These are phyloP conservation scores for Microcyclospora pomicola DNA, from an alignment of 2,329 filamentous ascomycete genomes.

Conservation along the genomic window DNA sequence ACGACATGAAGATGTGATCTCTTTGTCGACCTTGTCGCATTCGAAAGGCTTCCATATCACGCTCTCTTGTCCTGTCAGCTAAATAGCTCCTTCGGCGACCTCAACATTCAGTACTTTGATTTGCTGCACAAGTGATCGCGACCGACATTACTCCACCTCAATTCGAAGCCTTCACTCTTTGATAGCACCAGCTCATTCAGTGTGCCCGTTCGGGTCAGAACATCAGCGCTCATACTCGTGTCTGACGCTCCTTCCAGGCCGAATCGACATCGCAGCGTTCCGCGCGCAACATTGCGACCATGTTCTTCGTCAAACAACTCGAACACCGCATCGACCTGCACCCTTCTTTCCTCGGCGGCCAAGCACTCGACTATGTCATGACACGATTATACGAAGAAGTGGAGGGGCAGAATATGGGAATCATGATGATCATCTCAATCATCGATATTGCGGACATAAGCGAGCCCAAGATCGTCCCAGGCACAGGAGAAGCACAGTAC, in stretches of 20 bases:
- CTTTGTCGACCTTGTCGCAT: too few relatives aligned
- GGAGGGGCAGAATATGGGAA: slow-evolving; percentile 87
- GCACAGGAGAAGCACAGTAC: slow-evolving; percentile 85
- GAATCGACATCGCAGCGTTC: not conserved
- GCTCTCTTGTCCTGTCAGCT: too few relatives aligned
- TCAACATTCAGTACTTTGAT: too few relatives aligned
- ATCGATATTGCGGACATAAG: slow-evolving; percentile 95
- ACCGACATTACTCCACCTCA: too few relatives aligned
- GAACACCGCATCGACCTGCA: slow-evolving; percentile 90
- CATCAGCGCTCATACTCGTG: not conserved
- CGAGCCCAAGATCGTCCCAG: slow-evolving; percentile 71
- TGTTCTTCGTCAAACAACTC: slow-evolving; percentile 98
- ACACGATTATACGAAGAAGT: slow-evolving; percentile 83
- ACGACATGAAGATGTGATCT: too few relatives aligned
- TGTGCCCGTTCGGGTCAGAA: not conserved
- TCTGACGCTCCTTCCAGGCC: not conserved
- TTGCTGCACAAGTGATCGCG: too few relatives aligned
- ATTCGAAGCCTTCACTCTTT: too few relatives aligned
- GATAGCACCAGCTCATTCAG: too few relatives aligned
- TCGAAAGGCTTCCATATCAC: too few relatives aligned
- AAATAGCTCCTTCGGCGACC: too few relatives aligned
- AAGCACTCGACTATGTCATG: slow-evolving; percentile 83
- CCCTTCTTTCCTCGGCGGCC: slow-evolving; percentile 89
- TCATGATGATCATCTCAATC: slow-evolving; percentile 95
- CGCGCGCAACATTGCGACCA: slow-evolving; percentile 26